These are phyloP conservation scores for Zychaea mexicana DNA, from an alignment of 371 early-diverging fungal genomes.

Conservation along the genomic window DNA sequence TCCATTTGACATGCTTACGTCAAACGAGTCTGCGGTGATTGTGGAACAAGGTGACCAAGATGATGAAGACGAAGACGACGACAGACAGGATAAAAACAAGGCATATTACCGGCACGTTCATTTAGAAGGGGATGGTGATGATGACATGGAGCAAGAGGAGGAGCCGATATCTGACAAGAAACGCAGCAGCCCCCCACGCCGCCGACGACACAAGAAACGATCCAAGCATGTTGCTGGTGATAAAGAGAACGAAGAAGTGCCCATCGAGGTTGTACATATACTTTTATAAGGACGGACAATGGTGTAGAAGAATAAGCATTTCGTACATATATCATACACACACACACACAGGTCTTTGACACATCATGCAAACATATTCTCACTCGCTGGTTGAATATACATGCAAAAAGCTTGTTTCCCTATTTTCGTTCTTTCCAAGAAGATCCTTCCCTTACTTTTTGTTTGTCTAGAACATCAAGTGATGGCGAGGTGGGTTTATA, in stretches of 20 bases:
- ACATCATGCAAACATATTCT: no score
- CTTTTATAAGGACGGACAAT: background rate
- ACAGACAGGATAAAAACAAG: background rate
- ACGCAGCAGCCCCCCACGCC: background rate
- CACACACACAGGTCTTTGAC: no score
- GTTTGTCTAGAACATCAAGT: background rate
- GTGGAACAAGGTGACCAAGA: background rate
- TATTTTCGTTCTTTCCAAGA: no score
- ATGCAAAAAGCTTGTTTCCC: no score
- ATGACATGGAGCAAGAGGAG: background rate
- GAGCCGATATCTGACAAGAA: background rate
- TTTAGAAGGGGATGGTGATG: background rate
- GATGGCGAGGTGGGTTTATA: background rate
- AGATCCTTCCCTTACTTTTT: background rate
- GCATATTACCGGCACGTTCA: no score
- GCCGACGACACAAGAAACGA: background rate
- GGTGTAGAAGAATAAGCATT: no score
- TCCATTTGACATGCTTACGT: conserved; percentile 8
- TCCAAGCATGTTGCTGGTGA: conserved; percentile 5
- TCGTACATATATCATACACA: no score
- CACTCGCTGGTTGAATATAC: no score
- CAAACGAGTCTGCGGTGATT: background rate
- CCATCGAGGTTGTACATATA: conserved; percentile 7
- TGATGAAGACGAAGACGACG: conserved; percentile 1
- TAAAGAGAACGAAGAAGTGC: conserved; percentile 3